phyloP scores from a whole-genome alignment of 805 yeast genomes.

The Komagataella pseudopastoris region DNA sequence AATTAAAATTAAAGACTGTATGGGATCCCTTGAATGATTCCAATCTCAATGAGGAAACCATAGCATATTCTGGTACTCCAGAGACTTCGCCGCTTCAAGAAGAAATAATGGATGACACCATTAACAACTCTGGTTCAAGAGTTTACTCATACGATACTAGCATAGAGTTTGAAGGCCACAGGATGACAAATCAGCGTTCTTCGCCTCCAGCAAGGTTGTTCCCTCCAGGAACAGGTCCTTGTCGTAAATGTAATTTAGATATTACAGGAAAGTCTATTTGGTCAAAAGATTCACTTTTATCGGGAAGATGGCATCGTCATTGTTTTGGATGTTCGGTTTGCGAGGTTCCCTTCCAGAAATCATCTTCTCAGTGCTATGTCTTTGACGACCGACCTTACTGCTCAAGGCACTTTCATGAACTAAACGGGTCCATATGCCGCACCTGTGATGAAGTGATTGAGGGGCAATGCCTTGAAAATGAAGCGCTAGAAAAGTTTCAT shows the following conservation, averaged over 20 bases:
- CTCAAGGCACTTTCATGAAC: constrained; percentile 57
- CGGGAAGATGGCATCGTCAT: constrained; percentile 89
- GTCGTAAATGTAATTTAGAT: constrained; percentile 55
- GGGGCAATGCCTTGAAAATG: constrained; percentile 81
- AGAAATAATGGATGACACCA: not conserved
- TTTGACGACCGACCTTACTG: constrained; percentile 75
- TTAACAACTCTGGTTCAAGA: not conserved
- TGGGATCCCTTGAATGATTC: not conserved
- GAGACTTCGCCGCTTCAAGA: not conserved
- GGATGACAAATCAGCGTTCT: constrained; percentile 7
- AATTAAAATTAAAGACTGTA: not conserved
- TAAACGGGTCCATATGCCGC: constrained; percentile 64
- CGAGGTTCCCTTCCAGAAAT: constrained; percentile 38
- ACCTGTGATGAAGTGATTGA: constrained; percentile 69
- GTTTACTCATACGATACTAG: not conserved
- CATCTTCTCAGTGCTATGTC: constrained; percentile 54
- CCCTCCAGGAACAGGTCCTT: constrained; percentile 65
- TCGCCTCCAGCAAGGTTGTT: not conserved
- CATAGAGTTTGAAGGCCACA: not conserved
- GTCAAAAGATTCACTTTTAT: constrained; percentile 72
- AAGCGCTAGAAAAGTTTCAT: constrained; percentile 62
- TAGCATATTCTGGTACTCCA: not conserved
- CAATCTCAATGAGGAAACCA: not conserved
- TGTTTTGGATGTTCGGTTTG: constrained; percentile 76
- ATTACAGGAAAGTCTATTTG: constrained; percentile 54